Conservation (phyloP, 768 basidiomycete species). For the Amanita muscaria region DNA sequence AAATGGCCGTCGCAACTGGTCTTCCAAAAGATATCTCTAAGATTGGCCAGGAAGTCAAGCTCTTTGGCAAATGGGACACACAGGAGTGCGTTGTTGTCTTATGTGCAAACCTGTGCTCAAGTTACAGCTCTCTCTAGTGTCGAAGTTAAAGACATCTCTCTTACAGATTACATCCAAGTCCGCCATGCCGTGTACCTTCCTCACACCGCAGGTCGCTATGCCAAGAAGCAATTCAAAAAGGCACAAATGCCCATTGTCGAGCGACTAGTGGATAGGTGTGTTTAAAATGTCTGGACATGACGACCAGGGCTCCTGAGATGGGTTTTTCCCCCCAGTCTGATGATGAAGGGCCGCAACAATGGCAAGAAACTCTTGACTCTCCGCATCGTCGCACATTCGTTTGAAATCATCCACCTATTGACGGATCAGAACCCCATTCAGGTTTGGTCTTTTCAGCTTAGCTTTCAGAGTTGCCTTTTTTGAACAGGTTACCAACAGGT, state of each 20-base stretch:
- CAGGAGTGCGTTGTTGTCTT: constrained; percentile 56
- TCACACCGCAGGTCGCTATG: constrained; percentile 98
- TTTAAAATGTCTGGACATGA: background rate
- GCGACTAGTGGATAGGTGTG: constrained; percentile 93
- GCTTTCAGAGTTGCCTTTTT: background rate
- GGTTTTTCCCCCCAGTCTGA: constrained; percentile 58
- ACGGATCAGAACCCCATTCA: constrained; percentile 99
- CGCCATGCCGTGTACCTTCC: constrained; percentile 96
- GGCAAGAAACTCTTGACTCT: constrained; percentile 99
- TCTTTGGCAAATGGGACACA: constrained; percentile 99
- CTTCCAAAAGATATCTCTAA: constrained; percentile 79
- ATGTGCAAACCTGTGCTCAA: background rate
- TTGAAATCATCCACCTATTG: constrained; percentile 99
- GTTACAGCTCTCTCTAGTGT: constrained; percentile 45
- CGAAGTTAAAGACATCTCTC: constrained; percentile 98
- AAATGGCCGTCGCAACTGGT: constrained; percentile 60
- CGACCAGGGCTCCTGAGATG: constrained; percentile 2
- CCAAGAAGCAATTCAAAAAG: constrained; percentile 99
- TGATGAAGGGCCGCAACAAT: constrained; percentile 99
- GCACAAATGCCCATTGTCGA: constrained; percentile 99
- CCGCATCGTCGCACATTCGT: constrained; percentile 98
- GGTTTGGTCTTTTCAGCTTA: constrained; percentile 35
- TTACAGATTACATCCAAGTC: constrained; percentile 99
- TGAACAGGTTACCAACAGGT: constrained; percentile 41
- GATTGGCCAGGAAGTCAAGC: constrained; percentile 81